phyloP scores from a whole-genome alignment of 2,329 filamentous ascomycete genomes.

The Albifimbria verrucaria region DNA sequence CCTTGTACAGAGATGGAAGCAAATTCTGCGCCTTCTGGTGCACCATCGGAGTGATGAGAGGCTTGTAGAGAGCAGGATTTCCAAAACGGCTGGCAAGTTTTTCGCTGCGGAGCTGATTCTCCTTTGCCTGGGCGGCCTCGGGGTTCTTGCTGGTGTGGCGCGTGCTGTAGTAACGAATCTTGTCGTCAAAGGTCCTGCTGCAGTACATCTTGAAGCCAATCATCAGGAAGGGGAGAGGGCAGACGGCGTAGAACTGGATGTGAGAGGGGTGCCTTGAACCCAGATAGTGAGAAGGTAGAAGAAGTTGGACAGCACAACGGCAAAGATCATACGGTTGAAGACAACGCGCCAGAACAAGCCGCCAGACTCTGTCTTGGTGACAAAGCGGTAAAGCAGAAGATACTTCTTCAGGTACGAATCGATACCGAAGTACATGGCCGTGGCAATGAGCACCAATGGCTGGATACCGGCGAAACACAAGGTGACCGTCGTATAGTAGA shows the following conservation, averaged over 20 bases:
- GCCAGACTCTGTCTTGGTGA: slow-evolving; percentile 95
- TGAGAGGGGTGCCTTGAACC: slow-evolving; percentile 56
- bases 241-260: slow-evolving; percentile 60
- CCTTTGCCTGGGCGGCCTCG: slow-evolving; percentile 47
- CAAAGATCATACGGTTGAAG: slow-evolving; percentile 91
- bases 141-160: slow-evolving; percentile 48
- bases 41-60: slow-evolving; percentile 92
- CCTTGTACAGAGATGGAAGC: slow-evolving; percentile 80
- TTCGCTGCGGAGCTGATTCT: slow-evolving; percentile 57
- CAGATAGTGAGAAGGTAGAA: slow-evolving; percentile 75
- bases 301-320: slow-evolving; percentile 71
- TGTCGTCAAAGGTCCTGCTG: slow-evolving; percentile 68
- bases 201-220: slow-evolving; percentile 86
- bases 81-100: slow-evolving; percentile 77
- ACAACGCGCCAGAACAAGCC: slow-evolving; percentile 89
- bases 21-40: slow-evolving; percentile 85
- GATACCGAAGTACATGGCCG: slow-evolving; percentile 83
- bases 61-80: slow-evolving; percentile 85
- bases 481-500: slow-evolving; percentile 89
- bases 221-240: slow-evolving; percentile 76
- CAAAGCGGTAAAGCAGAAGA: slow-evolving; percentile 86
- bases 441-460: slow-evolving; percentile 80
- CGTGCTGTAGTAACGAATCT: slow-evolving; percentile 77
- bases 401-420: slow-evolving; percentile 96
- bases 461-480: slow-evolving; percentile 83